Percentiles rank a stretch among this genome's conserved stretches.
These are phyloP conservation scores for Rhodotorula sp. DNA, from an alignment of 1,284 basidiomycete species.

Conservation along the genomic window DNA sequence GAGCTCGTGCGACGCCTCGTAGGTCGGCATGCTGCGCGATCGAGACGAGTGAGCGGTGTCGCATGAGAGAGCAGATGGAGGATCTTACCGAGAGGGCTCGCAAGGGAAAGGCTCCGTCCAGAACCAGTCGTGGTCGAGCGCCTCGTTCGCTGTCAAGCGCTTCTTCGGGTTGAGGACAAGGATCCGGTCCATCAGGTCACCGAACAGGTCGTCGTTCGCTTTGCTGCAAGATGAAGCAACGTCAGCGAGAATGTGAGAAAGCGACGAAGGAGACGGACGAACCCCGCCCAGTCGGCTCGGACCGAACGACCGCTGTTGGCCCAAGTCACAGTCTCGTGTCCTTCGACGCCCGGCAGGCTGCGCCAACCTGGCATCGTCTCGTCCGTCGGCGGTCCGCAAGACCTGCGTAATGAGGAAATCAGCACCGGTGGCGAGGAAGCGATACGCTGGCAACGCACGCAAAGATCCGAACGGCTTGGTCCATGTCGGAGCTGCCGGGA, in stretches of 20 bases:
- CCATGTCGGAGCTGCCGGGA: constrained; percentile 79
- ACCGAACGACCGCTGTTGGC: not conserved
- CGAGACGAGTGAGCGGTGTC: not conserved
- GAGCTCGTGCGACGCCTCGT: constrained; percentile 78
- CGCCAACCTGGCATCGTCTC: constrained; percentile 28
- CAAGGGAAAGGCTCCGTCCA: constrained; percentile 61
- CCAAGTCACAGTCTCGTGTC: constrained; percentile 48
- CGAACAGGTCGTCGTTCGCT: constrained; percentile 30
- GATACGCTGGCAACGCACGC: constrained; percentile 62
- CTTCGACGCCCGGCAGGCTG: constrained; percentile 71
- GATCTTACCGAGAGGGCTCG: constrained; percentile 28
- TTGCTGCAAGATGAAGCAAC: constrained; percentile 16
- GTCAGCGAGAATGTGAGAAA: not conserved
- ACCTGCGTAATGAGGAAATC: not conserved
- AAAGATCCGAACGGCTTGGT: constrained; percentile 89
- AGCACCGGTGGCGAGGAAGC: not conserved
- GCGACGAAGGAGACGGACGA: not conserved
- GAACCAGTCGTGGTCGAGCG: constrained; percentile 56
- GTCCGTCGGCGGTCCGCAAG: constrained; percentile 29
- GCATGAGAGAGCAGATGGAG: not conserved
- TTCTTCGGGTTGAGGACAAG: constrained; percentile 56
- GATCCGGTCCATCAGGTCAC: constrained; percentile 52
- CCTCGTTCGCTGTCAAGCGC: constrained; percentile 55
- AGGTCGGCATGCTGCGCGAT: constrained; percentile 63
- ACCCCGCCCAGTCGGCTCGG: constrained; percentile 13